Evolutionary conservation across 441 rosid genomes (phyloP).

Genomic region (Omphalea diandra): DNA sequence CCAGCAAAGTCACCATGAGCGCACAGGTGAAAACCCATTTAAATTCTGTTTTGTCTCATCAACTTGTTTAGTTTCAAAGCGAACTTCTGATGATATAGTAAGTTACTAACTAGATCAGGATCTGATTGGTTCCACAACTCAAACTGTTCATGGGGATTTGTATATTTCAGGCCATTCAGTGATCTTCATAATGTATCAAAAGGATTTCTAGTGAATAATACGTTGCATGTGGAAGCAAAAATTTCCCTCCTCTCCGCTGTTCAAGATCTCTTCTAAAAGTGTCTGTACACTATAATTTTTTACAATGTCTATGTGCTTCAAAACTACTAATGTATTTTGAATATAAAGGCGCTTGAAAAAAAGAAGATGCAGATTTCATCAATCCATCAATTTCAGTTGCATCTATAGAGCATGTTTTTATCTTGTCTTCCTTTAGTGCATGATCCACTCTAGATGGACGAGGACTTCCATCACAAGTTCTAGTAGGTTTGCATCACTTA

Average conservation of each 20-base stretch:
- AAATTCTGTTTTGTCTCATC: too few relatives aligned
- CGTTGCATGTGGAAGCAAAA: conserved; percentile 18
- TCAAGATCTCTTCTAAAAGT: not conserved
- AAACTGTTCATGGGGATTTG: not conserved
- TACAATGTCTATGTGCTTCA: not conserved
- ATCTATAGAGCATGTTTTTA: too few relatives aligned
- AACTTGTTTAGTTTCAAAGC: too few relatives aligned
- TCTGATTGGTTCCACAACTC: not conserved
- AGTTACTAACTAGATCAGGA: not conserved
- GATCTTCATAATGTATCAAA: conserved; percentile 15
- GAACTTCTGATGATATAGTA: not conserved
- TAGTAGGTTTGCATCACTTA: too few relatives aligned
- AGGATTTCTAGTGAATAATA: conserved; percentile 24
- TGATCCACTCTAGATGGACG: too few relatives aligned
- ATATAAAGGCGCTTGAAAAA: too few relatives aligned
- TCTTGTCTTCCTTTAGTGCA: too few relatives aligned
- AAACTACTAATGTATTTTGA: too few relatives aligned
- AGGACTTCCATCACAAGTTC: too few relatives aligned
- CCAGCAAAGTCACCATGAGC: not conserved
- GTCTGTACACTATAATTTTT: too few relatives aligned
- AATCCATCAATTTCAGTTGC: too few relatives aligned
- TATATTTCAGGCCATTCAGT: not conserved
- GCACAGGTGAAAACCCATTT: conserved; percentile 10
- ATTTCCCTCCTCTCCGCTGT: conserved; percentile 10
- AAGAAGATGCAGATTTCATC: too few relatives aligned